phyloP scores from a whole-genome alignment of 2,329 filamentous ascomycete species.

The Fusarium acutatum region DNA sequence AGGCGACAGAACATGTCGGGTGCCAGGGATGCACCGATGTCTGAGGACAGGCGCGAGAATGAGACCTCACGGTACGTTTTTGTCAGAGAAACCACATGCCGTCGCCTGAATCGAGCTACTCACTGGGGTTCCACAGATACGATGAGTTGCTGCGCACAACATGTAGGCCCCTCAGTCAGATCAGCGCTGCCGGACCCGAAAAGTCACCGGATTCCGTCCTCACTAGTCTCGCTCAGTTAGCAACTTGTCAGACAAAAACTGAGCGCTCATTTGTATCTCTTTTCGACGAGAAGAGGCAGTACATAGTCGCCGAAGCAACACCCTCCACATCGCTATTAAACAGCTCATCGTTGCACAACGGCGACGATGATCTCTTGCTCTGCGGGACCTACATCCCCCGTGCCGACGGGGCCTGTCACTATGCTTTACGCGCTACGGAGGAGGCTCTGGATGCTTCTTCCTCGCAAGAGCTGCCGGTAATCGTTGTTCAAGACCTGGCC shows the following conservation, averaged over 20 bases:
- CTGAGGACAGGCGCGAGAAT: background rate
- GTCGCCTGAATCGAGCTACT: background rate
- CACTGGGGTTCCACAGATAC: background rate
- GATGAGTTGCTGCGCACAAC: background rate
- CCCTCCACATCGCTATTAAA: background rate
- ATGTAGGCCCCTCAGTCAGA: background rate
- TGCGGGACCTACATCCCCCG: background rate
- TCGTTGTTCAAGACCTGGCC: background rate
- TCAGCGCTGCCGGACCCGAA: too few relatives aligned
- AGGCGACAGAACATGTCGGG: background rate
- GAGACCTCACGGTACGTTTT: background rate
- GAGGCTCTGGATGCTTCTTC: background rate
- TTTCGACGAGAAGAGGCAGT: background rate
- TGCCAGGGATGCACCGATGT: too few relatives aligned
- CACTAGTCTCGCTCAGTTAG: background rate
- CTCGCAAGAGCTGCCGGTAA: background rate
- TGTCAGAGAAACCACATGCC: background rate
- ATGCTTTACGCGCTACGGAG: background rate
- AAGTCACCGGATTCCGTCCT: background rate
- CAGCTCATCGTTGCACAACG: background rate
- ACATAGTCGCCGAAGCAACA: background rate
- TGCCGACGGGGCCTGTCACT: background rate
- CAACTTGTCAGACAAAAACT: background rate
- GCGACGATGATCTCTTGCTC: background rate
- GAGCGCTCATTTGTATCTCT: slow-evolving; percentile 1